These are phyloP conservation scores for Phaseolus lunatus DNA, from an alignment of 306 rosid genomes.

Conservation along the genomic window DNA sequence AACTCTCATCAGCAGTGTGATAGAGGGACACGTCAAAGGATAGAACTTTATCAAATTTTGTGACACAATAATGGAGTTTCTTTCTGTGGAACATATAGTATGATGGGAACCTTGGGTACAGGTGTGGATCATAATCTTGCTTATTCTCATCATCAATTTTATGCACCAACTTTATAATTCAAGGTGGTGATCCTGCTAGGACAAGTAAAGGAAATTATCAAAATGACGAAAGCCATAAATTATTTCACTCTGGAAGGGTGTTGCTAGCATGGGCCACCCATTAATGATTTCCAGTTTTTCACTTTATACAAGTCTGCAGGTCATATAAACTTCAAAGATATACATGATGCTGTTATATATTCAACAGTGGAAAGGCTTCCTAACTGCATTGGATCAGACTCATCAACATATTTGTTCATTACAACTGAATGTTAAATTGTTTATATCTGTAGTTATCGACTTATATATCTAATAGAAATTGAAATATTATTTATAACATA, in stretches of 20 bases:
- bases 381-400: too few relatives aligned
- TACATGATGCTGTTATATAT: neutral
- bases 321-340: neutral
- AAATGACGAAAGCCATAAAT: neutral
- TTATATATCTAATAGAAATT: too few relatives aligned
- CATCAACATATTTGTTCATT: too few relatives aligned
- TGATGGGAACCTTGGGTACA: neutral
- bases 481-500: too few relatives aligned
- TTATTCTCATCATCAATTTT: constrained; percentile 6
- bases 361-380: neutral
- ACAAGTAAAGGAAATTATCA: constrained; percentile 1
- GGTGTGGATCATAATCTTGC: neutral
- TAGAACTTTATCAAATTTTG: constrained; percentile 6
- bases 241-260: neutral
- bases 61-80: constrained; percentile 5
- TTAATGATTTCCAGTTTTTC: neutral
- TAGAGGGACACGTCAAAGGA: neutral
- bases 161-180: constrained; percentile 11
- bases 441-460: too few relatives aligned
- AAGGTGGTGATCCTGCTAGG: neutral
- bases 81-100: neutral
- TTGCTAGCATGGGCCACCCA: constrained; percentile 14
- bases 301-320: neutral
- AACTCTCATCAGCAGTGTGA: neutral
- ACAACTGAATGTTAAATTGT: too few relatives aligned